Evolutionary conservation across 345 rosid genomes (phyloP), one percentile per base, ranked within the genome.

Genomic region (Trapa bicornis): DNA sequence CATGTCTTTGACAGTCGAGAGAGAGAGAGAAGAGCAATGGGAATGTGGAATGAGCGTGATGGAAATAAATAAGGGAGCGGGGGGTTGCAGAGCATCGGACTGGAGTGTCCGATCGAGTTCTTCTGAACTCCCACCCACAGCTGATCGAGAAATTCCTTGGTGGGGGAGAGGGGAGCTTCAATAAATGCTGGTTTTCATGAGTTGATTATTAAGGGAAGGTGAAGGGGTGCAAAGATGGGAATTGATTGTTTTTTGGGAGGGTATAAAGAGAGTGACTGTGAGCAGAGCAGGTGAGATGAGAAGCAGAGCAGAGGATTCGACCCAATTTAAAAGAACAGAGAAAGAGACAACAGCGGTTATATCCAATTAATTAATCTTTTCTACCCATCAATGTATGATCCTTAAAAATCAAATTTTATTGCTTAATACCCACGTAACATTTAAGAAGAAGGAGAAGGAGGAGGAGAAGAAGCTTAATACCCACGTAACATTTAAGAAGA

Each of bases 1-100:
- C 67, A 65, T 37, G 67, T 64, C 47, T 65, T 22, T 39, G 50
- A 65, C 67, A 58, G 45, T 52, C 9, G 29, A 22, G 29, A 22
- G 29, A 22, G 29, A 22, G 29, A 22, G 29, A 22, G 29, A 22
- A 22, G 29, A 22, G 29, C 29, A 22, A 22, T 22, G 29, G 29
- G 81, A 73, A 79, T 75, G 85, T 75, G 86, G 80, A 68, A 60
- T 72, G 81, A 77, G 80, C 29, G 29, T 22, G 29, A 22, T 22
- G 29, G 29, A 22, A 22, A 22, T 22, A 22, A 22, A 22, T 22
- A 22, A 22, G 29, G 29, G 29, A 22, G 29, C 29, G 29, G 29
- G 29, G 29, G 29, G 29, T 22, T 22, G 29, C 29, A 22, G 29
- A 22, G 29, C 29, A 22, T 22, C 29, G 29, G 29, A 22, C 29